Percentiles rank a stretch among this genome's conserved stretches.
Conservation (phyloP, 495 filamentous ascomycete species). For the Talaromyces wortmannii region DNA sequence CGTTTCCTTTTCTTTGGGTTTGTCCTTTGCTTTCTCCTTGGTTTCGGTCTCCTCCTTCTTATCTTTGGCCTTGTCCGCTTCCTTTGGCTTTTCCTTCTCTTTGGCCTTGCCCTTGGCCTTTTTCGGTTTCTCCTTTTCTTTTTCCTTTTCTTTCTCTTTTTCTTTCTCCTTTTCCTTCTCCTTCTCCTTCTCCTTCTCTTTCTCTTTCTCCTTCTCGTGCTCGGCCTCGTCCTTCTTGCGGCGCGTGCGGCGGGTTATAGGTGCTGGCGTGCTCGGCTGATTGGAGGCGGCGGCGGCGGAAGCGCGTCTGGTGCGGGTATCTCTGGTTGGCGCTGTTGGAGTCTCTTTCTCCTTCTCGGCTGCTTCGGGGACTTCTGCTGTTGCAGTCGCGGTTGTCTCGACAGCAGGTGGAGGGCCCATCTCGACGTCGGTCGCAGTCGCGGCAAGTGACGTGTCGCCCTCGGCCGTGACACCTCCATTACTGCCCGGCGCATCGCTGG, state of each 20-base stretch:
- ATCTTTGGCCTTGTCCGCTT: neutral
- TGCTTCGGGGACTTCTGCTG: conserved; percentile 13
- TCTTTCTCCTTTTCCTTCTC: conserved; percentile 14
- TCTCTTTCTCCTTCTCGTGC: conserved; percentile 18
- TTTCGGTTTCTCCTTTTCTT: conserved; percentile 21
- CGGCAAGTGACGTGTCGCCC: neutral
- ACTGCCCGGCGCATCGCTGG: conserved; percentile 4
- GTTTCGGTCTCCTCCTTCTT: neutral
- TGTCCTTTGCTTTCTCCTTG: conserved; percentile 3
- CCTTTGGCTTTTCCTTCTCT: conserved; percentile 7
- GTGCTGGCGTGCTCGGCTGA: conserved; percentile 3
- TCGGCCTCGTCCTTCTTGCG: conserved; percentile 38
- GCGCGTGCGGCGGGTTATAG: conserved; percentile 32
- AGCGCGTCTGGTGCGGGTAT: conserved; percentile 18
- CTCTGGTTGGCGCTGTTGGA: conserved; percentile 9
- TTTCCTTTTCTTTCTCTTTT: conserved; percentile 13
- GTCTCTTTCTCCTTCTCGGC: conserved; percentile 6
- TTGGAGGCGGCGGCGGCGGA: conserved; percentile 8
- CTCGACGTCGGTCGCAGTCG: conserved; percentile 7
- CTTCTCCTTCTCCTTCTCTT: conserved; percentile 20
- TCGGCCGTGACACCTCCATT: conserved; percentile 1
- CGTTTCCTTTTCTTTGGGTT: conserved; percentile 8
- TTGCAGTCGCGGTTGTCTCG: conserved; percentile 8
- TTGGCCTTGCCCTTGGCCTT: conserved; percentile 14
- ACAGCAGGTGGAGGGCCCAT: conserved; percentile 5